These are phyloP conservation scores for Erodium trifolium DNA, from an alignment of 441 rosid species.

Conservation along the genomic window DNA sequence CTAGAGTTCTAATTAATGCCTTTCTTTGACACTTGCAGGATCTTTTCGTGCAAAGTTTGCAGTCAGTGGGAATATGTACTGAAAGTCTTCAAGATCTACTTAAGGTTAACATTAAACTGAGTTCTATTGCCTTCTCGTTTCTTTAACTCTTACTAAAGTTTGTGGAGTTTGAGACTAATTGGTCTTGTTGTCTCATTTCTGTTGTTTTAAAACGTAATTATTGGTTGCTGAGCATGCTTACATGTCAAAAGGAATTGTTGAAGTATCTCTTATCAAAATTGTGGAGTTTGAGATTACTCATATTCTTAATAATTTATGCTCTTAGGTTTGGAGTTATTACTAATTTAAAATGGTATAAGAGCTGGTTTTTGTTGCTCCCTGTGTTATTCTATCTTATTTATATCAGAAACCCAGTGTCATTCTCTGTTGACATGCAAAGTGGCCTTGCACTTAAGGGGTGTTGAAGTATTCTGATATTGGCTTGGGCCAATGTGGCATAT, in stretches of 20 bases:
- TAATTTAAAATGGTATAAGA: not conserved
- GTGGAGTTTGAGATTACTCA: not conserved
- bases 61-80: constrained; percentile 62
- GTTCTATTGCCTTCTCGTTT: not conserved
- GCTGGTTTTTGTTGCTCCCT: not conserved
- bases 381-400: no score
- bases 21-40: constrained; percentile 49
- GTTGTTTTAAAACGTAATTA: not conserved
- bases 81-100: constrained; percentile 79
- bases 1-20: constrained; percentile 15
- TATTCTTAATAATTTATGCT: not conserved
- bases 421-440: not conserved
- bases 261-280: not conserved
- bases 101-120: constrained; percentile 40
- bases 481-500: not conserved
- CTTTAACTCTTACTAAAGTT: not conserved
- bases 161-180: not conserved
- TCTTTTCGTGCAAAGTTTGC: constrained; percentile 89
- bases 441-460: not conserved
- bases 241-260: not conserved
- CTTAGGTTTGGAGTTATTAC: not conserved
- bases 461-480: not conserved
- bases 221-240: not conserved
- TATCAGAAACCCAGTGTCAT: not conserved
- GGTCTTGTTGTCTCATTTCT: not conserved